Evolutionary conservation across 495 filamentous ascomycete species (phyloP).

Genomic region (Corynascus novoguineensis): DNA sequence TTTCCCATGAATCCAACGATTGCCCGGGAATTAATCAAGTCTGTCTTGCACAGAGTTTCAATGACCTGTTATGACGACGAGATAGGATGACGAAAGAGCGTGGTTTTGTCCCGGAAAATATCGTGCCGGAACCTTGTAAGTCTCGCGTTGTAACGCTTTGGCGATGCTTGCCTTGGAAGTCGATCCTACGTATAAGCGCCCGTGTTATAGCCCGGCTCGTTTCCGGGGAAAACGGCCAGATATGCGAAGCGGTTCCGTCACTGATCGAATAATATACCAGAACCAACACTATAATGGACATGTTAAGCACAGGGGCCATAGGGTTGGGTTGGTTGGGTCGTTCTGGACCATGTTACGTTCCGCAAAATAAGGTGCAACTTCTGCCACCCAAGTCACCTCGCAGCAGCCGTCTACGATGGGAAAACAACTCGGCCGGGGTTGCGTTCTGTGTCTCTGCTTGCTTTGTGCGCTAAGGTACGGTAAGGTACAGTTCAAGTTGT

Average conservation of each 20-base stretch:
- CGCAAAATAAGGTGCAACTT: not conserved
- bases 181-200: not conserved
- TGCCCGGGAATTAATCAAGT: not conserved
- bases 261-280: not conserved
- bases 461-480: no score
- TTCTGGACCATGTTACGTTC: not conserved
- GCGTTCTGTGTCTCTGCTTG: no score
- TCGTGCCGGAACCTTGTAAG: not conserved
- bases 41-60: no score
- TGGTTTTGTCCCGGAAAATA: not conserved
- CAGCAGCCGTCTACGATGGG: no score
- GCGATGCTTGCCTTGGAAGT: constrained; percentile 2
- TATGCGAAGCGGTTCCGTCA: not conserved
- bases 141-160: not conserved
- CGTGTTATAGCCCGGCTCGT: not conserved
- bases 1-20: not conserved
- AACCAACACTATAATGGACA: not conserved
- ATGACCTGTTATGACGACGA: no score
- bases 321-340: no score
- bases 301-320: not conserved
- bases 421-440: no score
- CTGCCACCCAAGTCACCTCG: no score
- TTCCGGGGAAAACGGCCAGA: not conserved
- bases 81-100: not conserved
- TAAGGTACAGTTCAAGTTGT: no score